Evolutionary conservation across 176 grass and related monocot genomes (phyloP).

Genomic region (Carex parvula): DNA sequence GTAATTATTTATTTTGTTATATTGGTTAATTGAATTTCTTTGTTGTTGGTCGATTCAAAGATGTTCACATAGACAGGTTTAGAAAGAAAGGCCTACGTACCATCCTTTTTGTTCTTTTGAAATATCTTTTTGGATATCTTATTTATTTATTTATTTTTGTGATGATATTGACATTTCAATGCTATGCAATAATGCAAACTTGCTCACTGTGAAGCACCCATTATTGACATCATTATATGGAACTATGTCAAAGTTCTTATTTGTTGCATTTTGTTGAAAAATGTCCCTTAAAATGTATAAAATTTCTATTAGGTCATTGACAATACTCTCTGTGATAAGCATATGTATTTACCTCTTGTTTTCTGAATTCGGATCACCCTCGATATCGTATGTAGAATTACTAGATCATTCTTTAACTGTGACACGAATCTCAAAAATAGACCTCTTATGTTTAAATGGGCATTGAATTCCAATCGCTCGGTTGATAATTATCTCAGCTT

Average conservation of each 20-base stretch:
- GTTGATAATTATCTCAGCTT: no score
- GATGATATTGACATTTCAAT: neutral
- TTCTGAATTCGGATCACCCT: no score
- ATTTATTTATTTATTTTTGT: neutral
- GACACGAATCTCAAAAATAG: no score
- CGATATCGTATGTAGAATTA: no score
- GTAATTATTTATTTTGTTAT: constrained; percentile 30
- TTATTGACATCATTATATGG: neutral
- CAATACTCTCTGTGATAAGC: neutral
- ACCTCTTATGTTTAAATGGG: no score
- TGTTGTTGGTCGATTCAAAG: constrained; percentile 1
- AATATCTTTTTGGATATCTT: neutral
- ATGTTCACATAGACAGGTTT: neutral
- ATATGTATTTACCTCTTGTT: neutral
- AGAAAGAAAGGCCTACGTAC: neutral
- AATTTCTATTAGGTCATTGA: neutral
- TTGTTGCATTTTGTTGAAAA: neutral
- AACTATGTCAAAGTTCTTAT: neutral
- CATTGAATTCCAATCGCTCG: no score
- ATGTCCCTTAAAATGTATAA: neutral
- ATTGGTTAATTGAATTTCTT: neutral
- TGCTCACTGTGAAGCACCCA: neutral
- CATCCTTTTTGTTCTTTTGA: neutral
- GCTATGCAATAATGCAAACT: neutral
- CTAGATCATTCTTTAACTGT: no score